Evolutionary conservation across 1,284 basidiomycete species (phyloP), one percentile per base, ranked within the genome.

Genomic region (Apiotrichum sp.): DNA sequence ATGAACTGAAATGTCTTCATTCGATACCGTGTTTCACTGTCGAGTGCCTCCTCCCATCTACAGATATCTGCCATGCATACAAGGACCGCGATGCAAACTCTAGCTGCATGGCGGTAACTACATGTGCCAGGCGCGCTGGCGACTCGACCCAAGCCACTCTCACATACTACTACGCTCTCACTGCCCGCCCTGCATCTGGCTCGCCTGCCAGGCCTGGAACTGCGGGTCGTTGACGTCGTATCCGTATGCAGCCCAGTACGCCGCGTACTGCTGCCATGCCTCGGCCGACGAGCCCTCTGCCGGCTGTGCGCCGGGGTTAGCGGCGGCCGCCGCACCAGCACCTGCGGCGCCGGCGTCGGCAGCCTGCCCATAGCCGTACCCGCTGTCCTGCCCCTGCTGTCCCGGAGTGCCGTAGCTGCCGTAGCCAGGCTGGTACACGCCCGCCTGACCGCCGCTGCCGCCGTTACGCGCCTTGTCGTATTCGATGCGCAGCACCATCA

Each of bases 401-500:
- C 33, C 82, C 0, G 82, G 83, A 62, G 9, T 6, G 6, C 32
- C 58, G 33, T 51, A 44, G 35, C 55, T 52, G 34, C 53, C 53
- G 47, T 52, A 52, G 78, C 61, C 78, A 73, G 89, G 88, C 8
- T 85, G 86, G 70, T 86, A 85, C 62, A 89, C 87, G 54, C 69
- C 65, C 2, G 66, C 66, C 9, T 52, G 59, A 42, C 71, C 70
- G 34, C 65, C 65, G 40, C 67, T 65, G 69, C 88, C 87, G 80
- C 79, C 65, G 32, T 62, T 62, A 38, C 73, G 62, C 3, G 89
- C 87, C 77, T 96, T 95, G 35, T 83, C 85, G 71, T 93, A 89
- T 69, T 96, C 91, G 58, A 83, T 80, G 16, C 83, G 83, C 11
- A 97, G 88, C 16, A 95, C 89, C 51, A 87, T 81, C 6, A 96